Conservation (phyloP, 2,329 filamentous ascomycete genomes). For the Fonsecaea pedrosoi region DNA sequence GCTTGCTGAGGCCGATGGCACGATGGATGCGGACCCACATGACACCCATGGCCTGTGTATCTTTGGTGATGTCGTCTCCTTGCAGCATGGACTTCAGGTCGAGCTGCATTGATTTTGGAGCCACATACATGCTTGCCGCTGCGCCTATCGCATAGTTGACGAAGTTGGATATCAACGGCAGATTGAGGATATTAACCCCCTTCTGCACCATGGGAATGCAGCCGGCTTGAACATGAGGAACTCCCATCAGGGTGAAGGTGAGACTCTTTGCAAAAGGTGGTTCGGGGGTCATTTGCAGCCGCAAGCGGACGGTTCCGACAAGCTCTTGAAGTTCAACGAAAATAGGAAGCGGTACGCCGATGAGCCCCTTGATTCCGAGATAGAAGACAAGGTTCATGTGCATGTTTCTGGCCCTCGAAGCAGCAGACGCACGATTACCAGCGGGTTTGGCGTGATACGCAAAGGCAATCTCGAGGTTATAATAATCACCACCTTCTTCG, state of each 20-base stretch:
- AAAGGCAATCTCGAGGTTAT: slow-evolving; percentile 89
- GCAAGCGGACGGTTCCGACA: slow-evolving; percentile 84
- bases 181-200: slow-evolving; percentile 87
- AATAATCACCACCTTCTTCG: slow-evolving; percentile 88
- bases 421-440: slow-evolving; percentile 71
- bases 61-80: slow-evolving; percentile 91
- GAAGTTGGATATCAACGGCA: slow-evolving; percentile 93
- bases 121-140: slow-evolving; percentile 88
- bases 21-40: slow-evolving; percentile 92
- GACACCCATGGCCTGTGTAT: slow-evolving; percentile 80
- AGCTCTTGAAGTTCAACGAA: slow-evolving; percentile 89
- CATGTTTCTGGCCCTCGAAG: slow-evolving; percentile 90
- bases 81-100: slow-evolving; percentile 89
- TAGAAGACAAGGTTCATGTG: slow-evolving; percentile 97
- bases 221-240: slow-evolving; percentile 86
- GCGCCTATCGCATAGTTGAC: slow-evolving; percentile 94
- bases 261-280: slow-evolving; percentile 91
- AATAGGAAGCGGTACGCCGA: slow-evolving; percentile 85
- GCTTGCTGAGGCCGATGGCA: slow-evolving; percentile 86
- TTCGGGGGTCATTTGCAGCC: slow-evolving; percentile 84
- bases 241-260: slow-evolving; percentile 92
- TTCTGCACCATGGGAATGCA: slow-evolving; percentile 92
- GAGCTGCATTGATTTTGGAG: slow-evolving; percentile 90
- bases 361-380: slow-evolving; percentile 84
- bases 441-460: slow-evolving; percentile 88